These are phyloP conservation scores for Brassica juncea DNA, from an alignment of 345 rosid species.

Conservation along the genomic window DNA sequence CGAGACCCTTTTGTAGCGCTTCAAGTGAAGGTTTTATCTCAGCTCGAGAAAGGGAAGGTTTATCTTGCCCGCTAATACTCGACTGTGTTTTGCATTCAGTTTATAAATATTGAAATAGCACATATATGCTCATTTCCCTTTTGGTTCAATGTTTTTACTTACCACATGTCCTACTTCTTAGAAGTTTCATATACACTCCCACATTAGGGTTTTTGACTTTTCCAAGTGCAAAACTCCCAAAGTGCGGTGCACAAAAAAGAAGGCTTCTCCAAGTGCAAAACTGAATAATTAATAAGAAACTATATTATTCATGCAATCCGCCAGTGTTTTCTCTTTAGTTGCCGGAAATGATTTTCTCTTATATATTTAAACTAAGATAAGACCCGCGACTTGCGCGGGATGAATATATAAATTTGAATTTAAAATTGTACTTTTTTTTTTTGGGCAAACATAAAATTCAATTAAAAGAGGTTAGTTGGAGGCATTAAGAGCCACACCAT, in stretches of 20 bases:
- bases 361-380: not conserved
- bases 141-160: conserved; percentile 15
- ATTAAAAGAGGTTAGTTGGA: too few species aligned
- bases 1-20: conserved; percentile 4
- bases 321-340: not conserved
- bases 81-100: conserved; percentile 1
- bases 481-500: too few species aligned
- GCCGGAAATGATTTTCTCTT: not conserved
- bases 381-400: too few species aligned
- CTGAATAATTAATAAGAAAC: too few species aligned
- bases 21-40: conserved; percentile 35
- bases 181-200: conserved; percentile 11
- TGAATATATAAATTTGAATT: too few species aligned
- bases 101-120: not conserved
- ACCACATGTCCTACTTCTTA: conserved; percentile 1
- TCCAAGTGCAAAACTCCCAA: not conserved
- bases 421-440: too few species aligned
- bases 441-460: too few species aligned
- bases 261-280: too few species aligned
- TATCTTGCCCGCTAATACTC: conserved; percentile 33
- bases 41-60: conserved; percentile 27
- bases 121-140: conserved; percentile 1
- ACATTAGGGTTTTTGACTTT: conserved; percentile 20
- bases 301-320: not conserved
- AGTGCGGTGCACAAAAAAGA: too few species aligned